A percentile compares a stretch with the other conserved stretches of the same genome.
Evolutionary conservation across 345 rosid genomes (phyloP).

Genomic region (Eutrema japonicum): DNA sequence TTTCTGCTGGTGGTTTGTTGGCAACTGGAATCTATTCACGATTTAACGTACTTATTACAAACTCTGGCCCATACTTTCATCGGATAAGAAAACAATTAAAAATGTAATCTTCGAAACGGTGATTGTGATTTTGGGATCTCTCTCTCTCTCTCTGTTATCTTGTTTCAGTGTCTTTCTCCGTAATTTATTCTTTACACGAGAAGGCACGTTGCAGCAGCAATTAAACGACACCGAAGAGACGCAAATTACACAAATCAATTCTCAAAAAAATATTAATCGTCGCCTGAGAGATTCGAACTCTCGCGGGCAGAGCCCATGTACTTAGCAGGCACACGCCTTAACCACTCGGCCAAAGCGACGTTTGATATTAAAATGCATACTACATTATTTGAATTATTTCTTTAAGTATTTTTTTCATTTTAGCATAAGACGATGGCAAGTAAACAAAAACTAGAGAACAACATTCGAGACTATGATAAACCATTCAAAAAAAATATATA

Average conservation of each 20-base stretch:
- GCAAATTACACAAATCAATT: background rate
- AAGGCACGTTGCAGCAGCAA: constrained; percentile 21
- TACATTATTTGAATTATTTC: background rate
- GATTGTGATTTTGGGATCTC: background rate
- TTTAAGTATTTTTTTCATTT: too few species aligned
- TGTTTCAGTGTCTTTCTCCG: background rate
- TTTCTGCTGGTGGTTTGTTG: constrained; percentile 4
- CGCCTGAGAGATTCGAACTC: constrained; percentile 87
- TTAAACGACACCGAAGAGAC: background rate
- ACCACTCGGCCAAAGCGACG: constrained; percentile 67
- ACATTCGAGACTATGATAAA: too few species aligned
- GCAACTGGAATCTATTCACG: constrained; percentile 17
- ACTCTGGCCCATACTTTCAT: background rate
- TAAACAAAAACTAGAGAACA: too few species aligned
- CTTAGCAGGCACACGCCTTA: constrained; percentile 77
- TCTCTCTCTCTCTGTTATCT: background rate
- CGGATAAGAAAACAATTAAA: constrained; percentile 16
- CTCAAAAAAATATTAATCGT: constrained; percentile 1
- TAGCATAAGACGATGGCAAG: too few species aligned
- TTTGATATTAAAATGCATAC: accelerated
- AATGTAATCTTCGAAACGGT: background rate
- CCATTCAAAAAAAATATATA: too few species aligned
- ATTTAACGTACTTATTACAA: background rate
- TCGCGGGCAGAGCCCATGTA: constrained; percentile 76
- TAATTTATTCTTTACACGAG: constrained; percentile 28